Evolutionary conservation across 257 asterid species (phyloP), one percentile per base, ranked within the genome.

Genomic region (Solanum appendiculatum): DNA sequence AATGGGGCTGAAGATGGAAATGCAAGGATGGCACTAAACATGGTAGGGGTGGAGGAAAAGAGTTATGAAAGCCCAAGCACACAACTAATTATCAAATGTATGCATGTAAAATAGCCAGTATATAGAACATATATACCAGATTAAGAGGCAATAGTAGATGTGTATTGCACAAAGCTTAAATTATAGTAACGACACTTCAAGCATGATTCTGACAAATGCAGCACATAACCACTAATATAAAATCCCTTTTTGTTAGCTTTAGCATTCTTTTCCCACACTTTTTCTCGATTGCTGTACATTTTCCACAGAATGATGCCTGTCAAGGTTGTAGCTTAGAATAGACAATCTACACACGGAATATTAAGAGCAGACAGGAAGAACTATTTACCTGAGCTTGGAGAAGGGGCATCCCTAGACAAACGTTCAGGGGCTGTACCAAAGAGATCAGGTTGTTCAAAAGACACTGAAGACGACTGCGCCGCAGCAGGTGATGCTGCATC

Each of bases 311-410:
- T 25, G 60, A 77, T 42, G 39, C 11, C 25, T 77, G 31, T n/a
- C 27, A 46, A 51, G 37, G 84, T 36, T 6, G 34, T 20, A 84
- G 44, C 54, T 46, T 63, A 36, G 37, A 25, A 68, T 27, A 68
- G 14, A 36, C 34, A 42, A 14, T 39, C 25, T 13, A 25, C 29
- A 44, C 80, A 23, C 2, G 20, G 80, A 84, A 66, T 68, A 84
- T 16, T 85, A 66, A 68, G 81, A 31, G 44, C 85, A 46, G 85
- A 29, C 12, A 15, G 42, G 42, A 74, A 27, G 68, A 31, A 66
- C 42, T 54, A 36, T 40, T 51, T 92, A 93, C 98, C 98, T 86
- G 97, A 93, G 93, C 92, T 92, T 37, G 97, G 93, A 44, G 95
- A 93, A 78, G 95, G 88, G 46, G 84, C 91, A 86, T 93, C 94